Conservation (phyloP, 106 monocot species). For the Dendrobium catenatum region DNA sequence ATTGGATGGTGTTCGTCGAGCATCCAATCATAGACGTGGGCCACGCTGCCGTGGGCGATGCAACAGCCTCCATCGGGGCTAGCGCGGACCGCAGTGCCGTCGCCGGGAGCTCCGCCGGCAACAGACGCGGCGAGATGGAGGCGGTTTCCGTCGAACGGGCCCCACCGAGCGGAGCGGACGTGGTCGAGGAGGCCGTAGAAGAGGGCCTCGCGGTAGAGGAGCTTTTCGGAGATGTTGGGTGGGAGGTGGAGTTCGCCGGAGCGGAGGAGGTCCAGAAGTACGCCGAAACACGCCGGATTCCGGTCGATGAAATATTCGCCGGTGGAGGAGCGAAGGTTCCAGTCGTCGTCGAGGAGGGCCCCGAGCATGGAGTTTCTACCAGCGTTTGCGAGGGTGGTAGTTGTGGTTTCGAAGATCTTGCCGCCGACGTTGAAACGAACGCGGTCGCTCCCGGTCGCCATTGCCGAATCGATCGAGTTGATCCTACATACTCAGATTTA, state of each 20-base stretch:
- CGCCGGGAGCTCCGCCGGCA: slow-evolving; percentile 64
- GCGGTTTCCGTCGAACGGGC: slow-evolving; percentile 66
- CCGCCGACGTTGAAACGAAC: slow-evolving; percentile 88
- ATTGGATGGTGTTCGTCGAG: slow-evolving; percentile 58
- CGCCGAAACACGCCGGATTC: slow-evolving; percentile 67
- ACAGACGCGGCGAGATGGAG: slow-evolving; percentile 41
- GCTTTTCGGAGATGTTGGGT: slow-evolving; percentile 33
- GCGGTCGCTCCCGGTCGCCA: slow-evolving; percentile 22
- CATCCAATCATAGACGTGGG: slow-evolving; percentile 86
- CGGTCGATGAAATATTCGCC: slow-evolving; percentile 83
- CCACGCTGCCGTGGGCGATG: slow-evolving; percentile 80
- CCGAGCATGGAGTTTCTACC: slow-evolving; percentile 83
- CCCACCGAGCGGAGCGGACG: slow-evolving; percentile 65
- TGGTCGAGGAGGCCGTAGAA: slow-evolving; percentile 75
- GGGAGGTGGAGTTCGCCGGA: slow-evolving; percentile 73
- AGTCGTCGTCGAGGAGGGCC: slow-evolving; percentile 57
- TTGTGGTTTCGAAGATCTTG: slow-evolving; percentile 71
- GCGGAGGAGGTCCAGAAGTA: slow-evolving; percentile 83
- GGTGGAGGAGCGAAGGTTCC: slow-evolving; percentile 21
- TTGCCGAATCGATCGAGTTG: neutral
- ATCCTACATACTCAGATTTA: neutral
- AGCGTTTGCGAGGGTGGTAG: slow-evolving; percentile 70
- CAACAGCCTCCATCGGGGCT: slow-evolving; percentile 90
- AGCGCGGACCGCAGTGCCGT: slow-evolving; percentile 77
- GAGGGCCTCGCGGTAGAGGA: slow-evolving; percentile 63